Conservation (phyloP, 2,329 filamentous ascomycete genomes). For the Lasiodiplodia theobromae region DNA sequence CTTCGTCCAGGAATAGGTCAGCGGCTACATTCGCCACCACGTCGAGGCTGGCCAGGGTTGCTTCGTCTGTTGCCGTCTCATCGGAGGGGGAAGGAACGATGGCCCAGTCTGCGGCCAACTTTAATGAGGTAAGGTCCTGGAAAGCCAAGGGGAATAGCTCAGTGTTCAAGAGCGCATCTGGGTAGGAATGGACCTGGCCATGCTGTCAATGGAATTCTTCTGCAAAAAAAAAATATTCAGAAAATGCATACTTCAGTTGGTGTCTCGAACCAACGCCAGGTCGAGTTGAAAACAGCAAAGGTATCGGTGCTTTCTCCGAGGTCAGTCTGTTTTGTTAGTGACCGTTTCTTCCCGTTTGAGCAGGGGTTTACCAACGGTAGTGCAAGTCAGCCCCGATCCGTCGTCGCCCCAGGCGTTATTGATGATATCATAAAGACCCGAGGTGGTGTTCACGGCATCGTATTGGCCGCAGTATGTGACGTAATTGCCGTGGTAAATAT, state of each 20-base stretch:
- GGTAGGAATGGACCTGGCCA: constrained; percentile 28
- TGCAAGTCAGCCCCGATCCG: constrained; percentile 27
- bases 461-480: constrained; percentile 11
- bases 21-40: constrained; percentile 28
- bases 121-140: constrained; percentile 18
- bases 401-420: constrained; percentile 29
- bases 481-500: neutral
- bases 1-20: constrained; percentile 30
- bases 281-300: constrained; percentile 27
- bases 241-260: neutral
- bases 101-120: constrained; percentile 21
- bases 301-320: constrained; percentile 20
- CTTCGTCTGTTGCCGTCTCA: constrained; percentile 6
- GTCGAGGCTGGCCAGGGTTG: constrained; percentile 23
- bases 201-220: neutral
- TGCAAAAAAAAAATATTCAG: neutral
- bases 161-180: constrained; percentile 29
- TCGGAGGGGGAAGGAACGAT: constrained; percentile 19
- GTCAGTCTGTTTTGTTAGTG: neutral
- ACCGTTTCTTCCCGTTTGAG: neutral
- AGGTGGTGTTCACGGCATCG: constrained; percentile 17
- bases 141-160: constrained; percentile 22
- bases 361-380: constrained; percentile 20
- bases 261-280: constrained; percentile 27
- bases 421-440: constrained; percentile 15